phyloP scores from a whole-genome alignment of 208 protist species.

The Trichomonas tenax region DNA sequence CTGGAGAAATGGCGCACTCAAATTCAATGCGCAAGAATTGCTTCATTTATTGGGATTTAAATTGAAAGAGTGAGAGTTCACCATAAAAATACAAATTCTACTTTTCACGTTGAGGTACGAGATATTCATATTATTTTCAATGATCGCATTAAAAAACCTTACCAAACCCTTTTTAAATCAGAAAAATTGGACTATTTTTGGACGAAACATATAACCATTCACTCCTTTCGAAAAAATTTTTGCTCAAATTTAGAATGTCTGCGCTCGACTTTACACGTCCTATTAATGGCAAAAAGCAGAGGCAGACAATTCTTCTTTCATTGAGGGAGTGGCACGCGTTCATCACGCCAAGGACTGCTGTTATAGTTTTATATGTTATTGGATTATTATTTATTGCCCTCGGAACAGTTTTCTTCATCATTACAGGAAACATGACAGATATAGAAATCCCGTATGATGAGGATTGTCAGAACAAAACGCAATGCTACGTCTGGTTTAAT shows the following conservation, averaged over 20 bases:
- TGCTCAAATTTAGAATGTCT: neutral
- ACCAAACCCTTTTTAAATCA: too few species aligned
- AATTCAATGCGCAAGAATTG: too few species aligned
- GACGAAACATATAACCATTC: too few species aligned
- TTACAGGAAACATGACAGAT: neutral
- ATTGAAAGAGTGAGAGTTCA: too few species aligned
- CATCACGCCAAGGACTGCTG: neutral
- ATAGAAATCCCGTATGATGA: neutral
- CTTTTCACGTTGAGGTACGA: too few species aligned
- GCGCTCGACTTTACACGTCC: neutral
- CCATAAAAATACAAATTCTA: too few species aligned
- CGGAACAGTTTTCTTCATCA: neutral
- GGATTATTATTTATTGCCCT: neutral
- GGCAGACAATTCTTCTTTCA: neutral
- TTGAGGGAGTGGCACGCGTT: neutral
- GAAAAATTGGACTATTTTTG: too few species aligned
- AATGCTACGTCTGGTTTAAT: neutral
- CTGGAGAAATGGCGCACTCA: too few species aligned
- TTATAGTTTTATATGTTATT: neutral
- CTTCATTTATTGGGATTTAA: too few species aligned
- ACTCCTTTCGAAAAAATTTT: too few species aligned
- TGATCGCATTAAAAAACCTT: too few species aligned
- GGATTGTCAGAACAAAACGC: neutral
- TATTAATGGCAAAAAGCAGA: neutral
- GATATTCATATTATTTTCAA: too few species aligned